Base-by-base conservation (phyloP, 768 basidiomycete species). In the Mycena sanguinolenta region DNA sequence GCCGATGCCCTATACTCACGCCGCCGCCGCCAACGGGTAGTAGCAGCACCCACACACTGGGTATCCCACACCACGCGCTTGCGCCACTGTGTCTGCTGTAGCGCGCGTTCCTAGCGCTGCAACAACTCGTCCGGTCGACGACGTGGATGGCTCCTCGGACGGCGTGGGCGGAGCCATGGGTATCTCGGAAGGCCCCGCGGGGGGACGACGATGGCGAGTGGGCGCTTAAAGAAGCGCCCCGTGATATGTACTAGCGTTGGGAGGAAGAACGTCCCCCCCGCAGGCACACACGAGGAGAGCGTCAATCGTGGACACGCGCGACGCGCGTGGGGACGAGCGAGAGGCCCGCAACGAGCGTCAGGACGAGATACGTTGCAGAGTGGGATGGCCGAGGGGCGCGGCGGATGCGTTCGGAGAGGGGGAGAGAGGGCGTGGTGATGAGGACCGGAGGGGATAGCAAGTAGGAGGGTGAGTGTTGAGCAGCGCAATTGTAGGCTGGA, bases 171-270 rank as follows among this genome's bases (percentile, higher is more conserved):
- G 83, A 46, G 78, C 84, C 19, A 84, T 81, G 42, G 76, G 77
- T 54, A 75, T 55, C 39, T 77, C 49, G 49, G 49, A n/a, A 5
- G 21, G 76, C 23, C 32, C 32, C 32, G 32, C 32, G 32, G 90
- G n/a, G n/a, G 92, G 42, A 96, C 87, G 64, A 97, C 86, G 76
- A 98, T 98, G 0, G 94, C 85, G 4, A 96, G 84, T 2, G 96
- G 96, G 3, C 90, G 89, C 67, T 90, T 90, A 82, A 98, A 91
- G 77, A 95, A 91, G 82, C 97, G 96, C 4, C 91, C 89, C 30
- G 87, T 86, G 73, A 97, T 89, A 81, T 97, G 95, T 63, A 94
- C 81, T 58, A 95, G 76, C 19, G 95, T 92, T 87, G 92, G 91
- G 2, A 92, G 78, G 60, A 91, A 80, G 78, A 90, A 94, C 13